phyloP scores from a whole-genome alignment of 768 basidiomycete genomes.

The Amanita phalloides region DNA sequence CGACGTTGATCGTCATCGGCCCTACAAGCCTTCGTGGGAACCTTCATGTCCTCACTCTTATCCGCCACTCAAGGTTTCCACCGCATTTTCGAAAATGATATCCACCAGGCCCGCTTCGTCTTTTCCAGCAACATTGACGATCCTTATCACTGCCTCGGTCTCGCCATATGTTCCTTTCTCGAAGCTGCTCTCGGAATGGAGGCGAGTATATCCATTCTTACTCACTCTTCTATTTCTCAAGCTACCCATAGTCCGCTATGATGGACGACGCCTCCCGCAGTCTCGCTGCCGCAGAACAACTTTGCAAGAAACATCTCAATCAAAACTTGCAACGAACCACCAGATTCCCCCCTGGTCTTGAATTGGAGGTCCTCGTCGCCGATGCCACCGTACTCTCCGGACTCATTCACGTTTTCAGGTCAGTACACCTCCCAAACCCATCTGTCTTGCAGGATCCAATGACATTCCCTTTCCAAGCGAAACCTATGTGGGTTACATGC shows the following conservation, averaged over 20 bases:
- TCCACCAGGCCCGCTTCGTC: constrained; percentile 38
- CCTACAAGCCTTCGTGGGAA: not conserved
- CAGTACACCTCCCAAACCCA: constrained; percentile 10
- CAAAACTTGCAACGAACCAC: constrained; percentile 23
- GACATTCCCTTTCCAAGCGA: constrained; percentile 26
- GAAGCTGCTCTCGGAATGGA: constrained; percentile 80
- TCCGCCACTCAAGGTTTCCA: constrained; percentile 49
- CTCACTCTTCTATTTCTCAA: not conserved
- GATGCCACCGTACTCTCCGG: constrained; percentile 65
- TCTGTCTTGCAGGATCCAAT: not conserved
- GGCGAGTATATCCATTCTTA: constrained; percentile 22
- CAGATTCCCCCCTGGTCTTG: constrained; percentile 49
- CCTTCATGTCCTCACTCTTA: constrained; percentile 11
- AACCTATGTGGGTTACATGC: constrained; percentile 69
- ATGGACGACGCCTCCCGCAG: constrained; percentile 53
- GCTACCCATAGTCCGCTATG: constrained; percentile 31
- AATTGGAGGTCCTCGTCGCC: constrained; percentile 70
- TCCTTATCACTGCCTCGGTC: constrained; percentile 64
- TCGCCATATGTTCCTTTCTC: constrained; percentile 63
- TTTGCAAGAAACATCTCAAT: constrained; percentile 38
- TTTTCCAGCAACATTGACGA: constrained; percentile 38
- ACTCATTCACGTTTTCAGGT: constrained; percentile 63
- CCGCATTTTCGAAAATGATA: constrained; percentile 57
- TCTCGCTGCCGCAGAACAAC: constrained; percentile 49
- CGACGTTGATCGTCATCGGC: constrained; percentile 11